Conservation (phyloP, 2,329 filamentous ascomycete genomes). For the Ophiostoma sp. region DNA sequence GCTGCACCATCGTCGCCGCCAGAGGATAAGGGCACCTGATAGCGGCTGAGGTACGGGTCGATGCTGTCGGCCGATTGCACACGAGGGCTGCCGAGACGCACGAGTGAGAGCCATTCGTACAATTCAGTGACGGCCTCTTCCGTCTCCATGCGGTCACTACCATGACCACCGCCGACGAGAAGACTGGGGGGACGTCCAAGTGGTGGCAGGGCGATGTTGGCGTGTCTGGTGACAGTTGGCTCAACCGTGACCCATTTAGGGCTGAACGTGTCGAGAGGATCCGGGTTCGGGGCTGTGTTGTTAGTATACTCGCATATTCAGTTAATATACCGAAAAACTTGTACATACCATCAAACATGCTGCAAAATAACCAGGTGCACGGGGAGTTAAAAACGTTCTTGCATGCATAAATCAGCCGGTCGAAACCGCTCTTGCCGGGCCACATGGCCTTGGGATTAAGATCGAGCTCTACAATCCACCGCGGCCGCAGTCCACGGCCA, state of each 20-base stretch:
- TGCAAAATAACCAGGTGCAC: constrained; percentile 76
- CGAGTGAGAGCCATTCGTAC: constrained; percentile 75
- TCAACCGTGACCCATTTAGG: constrained; percentile 46
- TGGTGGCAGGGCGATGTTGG: constrained; percentile 37
- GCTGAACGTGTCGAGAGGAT: constrained; percentile 50
- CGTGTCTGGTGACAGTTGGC: constrained; percentile 36
- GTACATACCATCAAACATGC: constrained; percentile 50
- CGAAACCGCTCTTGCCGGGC: constrained; percentile 79
- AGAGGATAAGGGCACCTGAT: constrained; percentile 53
- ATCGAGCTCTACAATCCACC: constrained; percentile 79
- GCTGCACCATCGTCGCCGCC: neutral
- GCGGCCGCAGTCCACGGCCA: constrained; percentile 60
- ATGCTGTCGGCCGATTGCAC: constrained; percentile 58
- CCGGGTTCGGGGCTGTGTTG: constrained; percentile 47
- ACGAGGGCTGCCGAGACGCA: constrained; percentile 65
- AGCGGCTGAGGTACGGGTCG: constrained; percentile 69
- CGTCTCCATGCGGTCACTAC: constrained; percentile 49
- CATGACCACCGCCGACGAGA: constrained; percentile 40
- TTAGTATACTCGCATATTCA: constrained; percentile 32
- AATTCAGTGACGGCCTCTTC: constrained; percentile 64
- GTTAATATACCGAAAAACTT: neutral
- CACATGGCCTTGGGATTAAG: constrained; percentile 74
- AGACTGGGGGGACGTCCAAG: constrained; percentile 38
- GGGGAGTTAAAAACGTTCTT: constrained; percentile 71
- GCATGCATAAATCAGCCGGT: constrained; percentile 74